Evolutionary conservation across 257 asterid species (phyloP).

Genomic region (Fraxinus excelsior): DNA sequence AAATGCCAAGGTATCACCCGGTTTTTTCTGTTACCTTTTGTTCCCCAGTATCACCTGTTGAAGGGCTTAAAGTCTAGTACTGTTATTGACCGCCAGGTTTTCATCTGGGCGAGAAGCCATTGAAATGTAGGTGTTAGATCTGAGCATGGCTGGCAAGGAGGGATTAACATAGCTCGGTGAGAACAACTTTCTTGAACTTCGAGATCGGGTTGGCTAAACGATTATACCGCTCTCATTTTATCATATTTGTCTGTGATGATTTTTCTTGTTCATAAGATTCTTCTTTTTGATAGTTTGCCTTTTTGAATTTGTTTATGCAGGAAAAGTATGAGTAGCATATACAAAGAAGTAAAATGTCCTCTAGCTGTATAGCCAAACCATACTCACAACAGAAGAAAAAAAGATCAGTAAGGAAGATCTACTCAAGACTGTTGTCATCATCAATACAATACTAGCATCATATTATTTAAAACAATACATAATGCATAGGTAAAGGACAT

Average conservation of each 20-base stretch:
- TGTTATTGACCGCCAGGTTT: conserved; percentile 39
- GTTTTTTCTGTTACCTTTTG: neutral
- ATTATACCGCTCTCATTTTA: no score
- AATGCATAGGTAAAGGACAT: conserved; percentile 69
- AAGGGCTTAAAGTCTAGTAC: conserved; percentile 2
- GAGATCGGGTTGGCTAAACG: neutral
- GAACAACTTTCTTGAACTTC: conserved; percentile 13
- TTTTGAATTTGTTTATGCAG: conserved; percentile 54
- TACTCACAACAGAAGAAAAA: conserved; percentile 56
- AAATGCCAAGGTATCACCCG: conserved; percentile 66
- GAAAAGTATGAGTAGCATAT: conserved; percentile 62
- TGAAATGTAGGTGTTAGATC: conserved; percentile 65
- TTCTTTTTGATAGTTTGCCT: conserved; percentile 14
- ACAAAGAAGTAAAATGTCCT: conserved; percentile 48
- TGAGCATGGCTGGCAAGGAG: conserved; percentile 53
- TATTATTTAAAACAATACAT: conserved; percentile 53
- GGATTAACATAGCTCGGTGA: conserved; percentile 64
- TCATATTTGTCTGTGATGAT: neutral
- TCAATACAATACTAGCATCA: conserved; percentile 52
- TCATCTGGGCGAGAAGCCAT: conserved; percentile 71
- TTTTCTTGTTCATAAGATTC: neutral
- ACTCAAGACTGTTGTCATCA: conserved; percentile 65
- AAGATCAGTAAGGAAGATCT: conserved; percentile 59
- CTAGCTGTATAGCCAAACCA: conserved; percentile 73
- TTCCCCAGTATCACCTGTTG: neutral